Evolutionary conservation across 768 basidiomycete species (phyloP).

Genomic region (Coprinopsis strossmayeri): DNA sequence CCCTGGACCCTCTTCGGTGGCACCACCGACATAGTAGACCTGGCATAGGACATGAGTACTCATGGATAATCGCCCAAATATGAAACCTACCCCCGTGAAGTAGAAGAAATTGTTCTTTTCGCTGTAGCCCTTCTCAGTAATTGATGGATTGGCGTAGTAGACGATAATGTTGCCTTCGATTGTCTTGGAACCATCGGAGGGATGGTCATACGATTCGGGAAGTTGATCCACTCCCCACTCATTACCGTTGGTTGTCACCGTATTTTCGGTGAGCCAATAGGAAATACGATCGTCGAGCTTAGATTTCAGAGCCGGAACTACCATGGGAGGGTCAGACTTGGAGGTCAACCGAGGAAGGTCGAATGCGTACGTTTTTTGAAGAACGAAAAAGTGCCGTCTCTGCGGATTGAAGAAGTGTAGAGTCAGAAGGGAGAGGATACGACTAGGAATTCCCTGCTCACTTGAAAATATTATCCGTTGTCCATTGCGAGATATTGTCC

Average conservation of each 20-base stretch:
- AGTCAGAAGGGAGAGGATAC: neutral
- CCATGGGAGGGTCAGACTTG: neutral
- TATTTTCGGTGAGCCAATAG: neutral
- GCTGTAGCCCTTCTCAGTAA: neutral
- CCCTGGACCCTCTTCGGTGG: neutral
- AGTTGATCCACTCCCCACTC: neutral
- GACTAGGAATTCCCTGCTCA: neutral
- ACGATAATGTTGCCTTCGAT: neutral
- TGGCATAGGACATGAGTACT: too few relatives aligned
- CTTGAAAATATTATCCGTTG: neutral
- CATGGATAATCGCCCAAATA: too few relatives aligned
- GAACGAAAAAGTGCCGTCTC: neutral
- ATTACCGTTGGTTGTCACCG: neutral
- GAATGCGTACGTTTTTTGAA: neutral
- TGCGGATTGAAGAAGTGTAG: neutral
- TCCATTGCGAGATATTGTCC: neutral
- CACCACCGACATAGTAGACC: neutral
- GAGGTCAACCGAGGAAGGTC: neutral
- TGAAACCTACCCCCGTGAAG: neutral
- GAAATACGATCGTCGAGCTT: neutral
- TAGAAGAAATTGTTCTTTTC: neutral
- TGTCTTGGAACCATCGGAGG: neutral
- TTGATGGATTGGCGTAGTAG: neutral
- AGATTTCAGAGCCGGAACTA: neutral
- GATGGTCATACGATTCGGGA: neutral